A percentile compares a stretch with the other conserved stretches of the same genome.
These are phyloP conservation scores for Paecilomyces dactylethromorphus DNA, from an alignment of 2,329 filamentous ascomycete species.

Conservation along the genomic window DNA sequence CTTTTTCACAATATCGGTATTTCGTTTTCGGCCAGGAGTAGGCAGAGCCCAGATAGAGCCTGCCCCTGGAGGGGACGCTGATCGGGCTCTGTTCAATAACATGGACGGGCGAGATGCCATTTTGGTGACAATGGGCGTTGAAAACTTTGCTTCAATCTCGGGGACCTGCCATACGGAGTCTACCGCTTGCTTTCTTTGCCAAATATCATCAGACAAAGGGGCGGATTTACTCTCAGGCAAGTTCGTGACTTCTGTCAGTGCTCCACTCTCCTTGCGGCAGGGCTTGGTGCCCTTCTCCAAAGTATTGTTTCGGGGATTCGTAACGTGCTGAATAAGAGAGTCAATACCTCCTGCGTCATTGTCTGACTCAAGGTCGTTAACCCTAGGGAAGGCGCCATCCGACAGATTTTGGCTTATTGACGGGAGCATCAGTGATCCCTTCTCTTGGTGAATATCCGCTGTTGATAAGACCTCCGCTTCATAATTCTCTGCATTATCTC, in stretches of 20 bases:
- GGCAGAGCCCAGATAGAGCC: conserved; percentile 33
- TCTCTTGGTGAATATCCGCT: not conserved
- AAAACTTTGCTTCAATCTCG: conserved; percentile 19
- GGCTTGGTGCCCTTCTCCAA: not conserved
- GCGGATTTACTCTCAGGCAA: not conserved
- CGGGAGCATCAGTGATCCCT: not conserved
- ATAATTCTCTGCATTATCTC: not conserved
- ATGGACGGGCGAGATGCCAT: conserved; percentile 7
- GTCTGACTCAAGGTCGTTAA: conserved; percentile 9
- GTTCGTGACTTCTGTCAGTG: not conserved
- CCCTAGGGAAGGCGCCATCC: conserved; percentile 1
- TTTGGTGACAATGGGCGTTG: conserved; percentile 16
- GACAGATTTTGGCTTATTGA: not conserved
- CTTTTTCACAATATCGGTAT: conserved; percentile 15
- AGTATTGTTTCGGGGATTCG: not conserved
- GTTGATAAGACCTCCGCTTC: not conserved
- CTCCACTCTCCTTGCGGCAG: not conserved
- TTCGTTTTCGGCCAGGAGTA: conserved; percentile 11
- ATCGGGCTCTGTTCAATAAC: conserved; percentile 8
- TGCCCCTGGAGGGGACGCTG: conserved; percentile 26
- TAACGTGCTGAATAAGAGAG: conserved; percentile 8
- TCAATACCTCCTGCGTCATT: conserved; percentile 17
- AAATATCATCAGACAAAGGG: not conserved
- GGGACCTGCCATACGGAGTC: conserved; percentile 25
- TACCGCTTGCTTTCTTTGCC: conserved; percentile 6